A percentile compares a stretch with the other conserved stretches of the same genome.
Conservation (phyloP, 1,139 yeast genomes). For the Debaryomyces sp. region DNA sequence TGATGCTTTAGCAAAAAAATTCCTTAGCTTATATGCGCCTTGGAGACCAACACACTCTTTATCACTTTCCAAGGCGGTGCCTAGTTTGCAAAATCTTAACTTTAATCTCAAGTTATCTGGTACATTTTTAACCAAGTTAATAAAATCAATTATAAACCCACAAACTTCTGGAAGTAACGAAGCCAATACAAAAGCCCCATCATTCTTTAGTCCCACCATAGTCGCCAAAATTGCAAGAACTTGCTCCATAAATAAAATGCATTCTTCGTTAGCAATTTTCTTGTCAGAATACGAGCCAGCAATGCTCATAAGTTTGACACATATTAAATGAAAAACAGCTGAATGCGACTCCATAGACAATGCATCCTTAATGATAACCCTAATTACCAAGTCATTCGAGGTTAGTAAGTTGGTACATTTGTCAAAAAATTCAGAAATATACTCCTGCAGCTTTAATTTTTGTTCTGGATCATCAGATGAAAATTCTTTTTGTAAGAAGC, state of each 20-base stretch:
- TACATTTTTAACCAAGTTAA: slow-evolving; percentile 35
- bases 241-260: slow-evolving; percentile 43
- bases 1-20: slow-evolving; percentile 58
- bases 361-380: slow-evolving; percentile 49
- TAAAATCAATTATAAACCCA: slow-evolving; percentile 32
- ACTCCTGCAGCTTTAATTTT: slow-evolving; percentile 28
- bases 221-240: slow-evolving; percentile 39
- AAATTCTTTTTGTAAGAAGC: slow-evolving; percentile 43
- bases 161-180: slow-evolving; percentile 37
- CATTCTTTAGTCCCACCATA: slow-evolving; percentile 38
- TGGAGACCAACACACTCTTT: slow-evolving; percentile 41
- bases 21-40: slow-evolving; percentile 64
- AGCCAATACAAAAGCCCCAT: slow-evolving; percentile 42
- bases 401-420: slow-evolving; percentile 51
- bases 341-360: slow-evolving; percentile 51
- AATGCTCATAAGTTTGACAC: slow-evolving; percentile 33
- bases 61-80: slow-evolving; percentile 50
- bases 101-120: slow-evolving; percentile 51
- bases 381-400: slow-evolving; percentile 52
- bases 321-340: slow-evolving; percentile 40
- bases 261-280: slow-evolving; percentile 30
- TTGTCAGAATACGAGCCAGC: slow-evolving; percentile 31
- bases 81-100: slow-evolving; percentile 60
- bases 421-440: slow-evolving; percentile 50
- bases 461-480: slow-evolving; percentile 25